These are phyloP conservation scores for Perkinsus olseni DNA, from an alignment of 169 alveolate genomes.

Conservation along the genomic window DNA sequence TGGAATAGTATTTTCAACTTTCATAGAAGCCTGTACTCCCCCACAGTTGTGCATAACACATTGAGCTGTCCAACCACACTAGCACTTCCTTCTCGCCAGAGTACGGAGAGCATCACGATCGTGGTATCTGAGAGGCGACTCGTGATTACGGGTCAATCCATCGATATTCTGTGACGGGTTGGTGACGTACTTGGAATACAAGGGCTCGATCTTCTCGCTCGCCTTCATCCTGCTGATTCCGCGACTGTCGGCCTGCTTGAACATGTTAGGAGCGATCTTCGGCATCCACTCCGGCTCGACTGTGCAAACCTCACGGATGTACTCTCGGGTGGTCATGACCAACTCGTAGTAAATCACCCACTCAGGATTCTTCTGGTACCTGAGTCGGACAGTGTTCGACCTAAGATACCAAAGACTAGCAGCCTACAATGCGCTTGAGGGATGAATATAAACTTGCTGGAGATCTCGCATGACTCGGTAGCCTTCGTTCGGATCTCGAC, in stretches of 20 bases:
- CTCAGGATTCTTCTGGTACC: constrained; percentile 78
- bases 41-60: too few relatives aligned
- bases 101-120: neutral
- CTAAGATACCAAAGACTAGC: neutral
- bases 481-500: constrained; percentile 91
- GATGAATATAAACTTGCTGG: constrained; percentile 95
- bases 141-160: neutral
- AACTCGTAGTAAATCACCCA: constrained; percentile 97
- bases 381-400: neutral
- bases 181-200: constrained; percentile 27
- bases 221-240: constrained; percentile 76
- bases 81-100: neutral
- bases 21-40: too few relatives aligned
- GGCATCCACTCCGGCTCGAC: constrained; percentile 95
- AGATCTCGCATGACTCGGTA: constrained; percentile 90
- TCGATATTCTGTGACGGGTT: too few relatives aligned
- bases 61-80: neutral
- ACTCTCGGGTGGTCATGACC: constrained; percentile 95
- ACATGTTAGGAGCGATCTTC: constrained; percentile 96
- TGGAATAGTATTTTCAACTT: too few relatives aligned
- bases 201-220: constrained; percentile 90
- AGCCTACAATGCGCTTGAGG: constrained; percentile 85
- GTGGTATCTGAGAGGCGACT: neutral
- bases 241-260: constrained; percentile 75
- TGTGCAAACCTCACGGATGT: constrained; percentile 92